Evolutionary conservation across 2,329 filamentous ascomycete genomes (phyloP).

Genomic region (Penicillium freii): DNA sequence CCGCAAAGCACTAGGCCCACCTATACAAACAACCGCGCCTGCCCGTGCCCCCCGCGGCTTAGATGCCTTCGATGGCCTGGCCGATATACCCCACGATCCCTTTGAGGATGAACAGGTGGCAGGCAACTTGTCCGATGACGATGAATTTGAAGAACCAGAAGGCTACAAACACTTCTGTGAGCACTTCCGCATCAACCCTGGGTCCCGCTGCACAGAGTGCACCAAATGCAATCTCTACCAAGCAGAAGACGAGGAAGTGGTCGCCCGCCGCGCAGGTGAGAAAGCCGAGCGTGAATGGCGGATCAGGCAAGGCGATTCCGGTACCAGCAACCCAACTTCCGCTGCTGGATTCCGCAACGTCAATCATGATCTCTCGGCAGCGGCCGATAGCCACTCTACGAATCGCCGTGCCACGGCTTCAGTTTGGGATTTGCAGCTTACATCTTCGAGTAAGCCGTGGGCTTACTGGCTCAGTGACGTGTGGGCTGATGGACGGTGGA

Average conservation of each 20-base stretch:
- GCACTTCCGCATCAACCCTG: constrained; percentile 82
- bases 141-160: constrained; percentile 51
- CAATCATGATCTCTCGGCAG: constrained; percentile 30
- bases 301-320: constrained; percentile 55
- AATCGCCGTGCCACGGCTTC: constrained; percentile 22
- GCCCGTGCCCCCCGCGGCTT: constrained; percentile 2
- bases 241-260: constrained; percentile 70
- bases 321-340: constrained; percentile 9
- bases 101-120: constrained; percentile 8
- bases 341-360: constrained; percentile 23
- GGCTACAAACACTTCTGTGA: constrained; percentile 95
- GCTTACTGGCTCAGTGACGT: constrained; percentile 38
- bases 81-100: constrained; percentile 30
- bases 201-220: constrained; percentile 73
- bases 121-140: constrained; percentile 14
- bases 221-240: constrained; percentile 71
- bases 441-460: constrained; percentile 25
- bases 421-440: constrained; percentile 27
- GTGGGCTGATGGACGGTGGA: constrained; percentile 44
- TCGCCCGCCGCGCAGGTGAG: constrained; percentile 66
- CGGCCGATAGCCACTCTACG: constrained; percentile 12
- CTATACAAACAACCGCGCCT: constrained; percentile 12
- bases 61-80: constrained; percentile 44
- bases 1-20: constrained; percentile 60
- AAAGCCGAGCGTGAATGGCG: constrained; percentile 72